phyloP scores from a whole-genome alignment of 306 rosid species.

The Trifolium subterraneum region DNA sequence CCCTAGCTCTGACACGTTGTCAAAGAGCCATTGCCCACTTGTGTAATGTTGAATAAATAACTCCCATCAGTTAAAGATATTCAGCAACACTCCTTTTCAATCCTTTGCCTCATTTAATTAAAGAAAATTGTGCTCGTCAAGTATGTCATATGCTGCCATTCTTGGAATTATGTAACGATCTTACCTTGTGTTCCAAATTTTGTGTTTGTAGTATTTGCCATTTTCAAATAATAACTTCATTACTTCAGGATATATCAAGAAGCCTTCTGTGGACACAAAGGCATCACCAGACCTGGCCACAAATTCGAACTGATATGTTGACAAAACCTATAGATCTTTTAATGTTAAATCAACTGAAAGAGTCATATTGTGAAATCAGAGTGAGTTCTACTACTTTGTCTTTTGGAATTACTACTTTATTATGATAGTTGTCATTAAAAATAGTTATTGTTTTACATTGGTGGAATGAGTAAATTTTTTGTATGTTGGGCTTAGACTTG shows the following conservation, averaged over 20 bases:
- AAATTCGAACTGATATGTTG: conserved; percentile 81
- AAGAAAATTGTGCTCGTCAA: background rate
- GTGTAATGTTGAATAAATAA: background rate
- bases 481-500: too few relatives aligned
- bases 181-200: conserved; percentile 12
- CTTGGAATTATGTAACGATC: conserved; percentile 17
- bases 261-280: conserved; percentile 96
- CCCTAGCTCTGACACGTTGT: background rate
- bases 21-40: background rate
- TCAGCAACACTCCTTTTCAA: conserved; percentile 16
- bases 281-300: conserved; percentile 98
- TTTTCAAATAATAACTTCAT: conserved; percentile 15
- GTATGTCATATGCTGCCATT: conserved; percentile 4
- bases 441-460: too few relatives aligned
- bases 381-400: conserved; percentile 55
- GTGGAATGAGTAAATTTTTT: too few relatives aligned
- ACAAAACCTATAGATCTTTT: conserved; percentile 82
- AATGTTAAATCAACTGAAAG: conserved; percentile 87
- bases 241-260: conserved; percentile 88
- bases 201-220: conserved; percentile 29
- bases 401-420: background rate
- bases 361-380: conserved; percentile 84
- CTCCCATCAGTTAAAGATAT: background rate
- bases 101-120: conserved; percentile 8
- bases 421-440: too few relatives aligned